Percentiles rank a stretch among this genome's conserved stretches.
Conservation (phyloP, 306 rosid species). For the Inga oerstediana region DNA sequence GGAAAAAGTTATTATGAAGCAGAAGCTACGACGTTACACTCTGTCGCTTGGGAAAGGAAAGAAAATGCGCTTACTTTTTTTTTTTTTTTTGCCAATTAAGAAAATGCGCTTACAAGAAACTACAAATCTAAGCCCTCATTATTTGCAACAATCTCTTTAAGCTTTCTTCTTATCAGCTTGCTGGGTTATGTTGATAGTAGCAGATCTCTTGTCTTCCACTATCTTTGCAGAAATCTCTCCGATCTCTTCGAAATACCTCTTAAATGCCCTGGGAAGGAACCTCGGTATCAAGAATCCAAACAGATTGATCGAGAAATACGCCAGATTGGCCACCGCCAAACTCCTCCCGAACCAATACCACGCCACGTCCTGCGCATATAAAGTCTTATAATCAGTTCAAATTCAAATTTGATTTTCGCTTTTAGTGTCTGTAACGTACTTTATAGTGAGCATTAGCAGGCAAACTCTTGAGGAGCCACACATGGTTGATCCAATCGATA, state of each 20-base stretch:
- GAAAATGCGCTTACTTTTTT: background rate
- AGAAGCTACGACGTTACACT: background rate
- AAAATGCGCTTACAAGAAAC: too few species aligned
- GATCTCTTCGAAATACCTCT: constrained; percentile 62
- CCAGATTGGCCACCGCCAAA: constrained; percentile 57
- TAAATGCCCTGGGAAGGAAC: constrained; percentile 81
- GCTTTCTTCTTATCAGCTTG: constrained; percentile 14
- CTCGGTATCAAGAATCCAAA: constrained; percentile 71
- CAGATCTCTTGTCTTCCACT: constrained; percentile 50
- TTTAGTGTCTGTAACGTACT: constrained; percentile 30
- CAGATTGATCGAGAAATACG: constrained; percentile 63
- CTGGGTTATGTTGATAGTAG: constrained; percentile 11
- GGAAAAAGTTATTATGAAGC: background rate
- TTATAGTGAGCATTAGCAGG: constrained; percentile 56
- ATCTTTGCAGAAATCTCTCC: constrained; percentile 59
- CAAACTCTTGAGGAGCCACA: constrained; percentile 57
- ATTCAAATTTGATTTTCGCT: background rate
- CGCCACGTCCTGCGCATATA: constrained; percentile 53
- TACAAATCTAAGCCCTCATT: background rate
- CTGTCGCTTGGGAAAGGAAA: background rate
- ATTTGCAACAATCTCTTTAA: background rate
- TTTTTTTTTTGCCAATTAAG: too few species aligned
- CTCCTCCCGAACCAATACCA: constrained; percentile 93
- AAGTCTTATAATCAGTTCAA: background rate
- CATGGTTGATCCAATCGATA: constrained; percentile 62